phyloP scores from a whole-genome alignment of 2,329 filamentous ascomycete species.

The Diaporthe amygdali region DNA sequence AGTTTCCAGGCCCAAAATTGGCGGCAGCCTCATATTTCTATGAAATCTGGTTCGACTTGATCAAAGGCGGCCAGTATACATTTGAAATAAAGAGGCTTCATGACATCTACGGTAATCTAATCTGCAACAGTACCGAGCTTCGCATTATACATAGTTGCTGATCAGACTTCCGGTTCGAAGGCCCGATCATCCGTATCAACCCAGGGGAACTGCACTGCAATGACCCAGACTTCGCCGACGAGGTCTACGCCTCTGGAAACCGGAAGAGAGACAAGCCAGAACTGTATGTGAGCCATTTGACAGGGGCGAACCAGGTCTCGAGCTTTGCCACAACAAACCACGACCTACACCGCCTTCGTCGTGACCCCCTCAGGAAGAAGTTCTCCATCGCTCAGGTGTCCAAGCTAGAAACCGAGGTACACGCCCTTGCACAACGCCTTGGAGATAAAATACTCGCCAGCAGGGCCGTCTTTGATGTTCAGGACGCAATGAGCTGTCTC shows the following conservation, averaged over 20 bases:
- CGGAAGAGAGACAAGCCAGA: not conserved
- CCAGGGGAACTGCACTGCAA: not conserved
- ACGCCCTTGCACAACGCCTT: slow-evolving; percentile 21
- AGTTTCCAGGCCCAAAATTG: slow-evolving; percentile 43
- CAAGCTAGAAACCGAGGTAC: not conserved
- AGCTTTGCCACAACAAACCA: not conserved
- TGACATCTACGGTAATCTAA: slow-evolving; percentile 39
- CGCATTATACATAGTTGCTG: not conserved
- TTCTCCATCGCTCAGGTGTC: not conserved
- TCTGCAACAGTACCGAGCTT: not conserved
- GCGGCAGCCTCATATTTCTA: slow-evolving; percentile 42
- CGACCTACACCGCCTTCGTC: not conserved
- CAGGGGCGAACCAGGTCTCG: not conserved
- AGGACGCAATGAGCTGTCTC: slow-evolving; percentile 9
- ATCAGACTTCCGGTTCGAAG: not conserved
- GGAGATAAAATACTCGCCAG: slow-evolving; percentile 7
- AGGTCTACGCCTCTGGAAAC: not conserved
- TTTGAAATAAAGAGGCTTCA: slow-evolving; percentile 42
- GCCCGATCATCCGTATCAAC: not conserved
- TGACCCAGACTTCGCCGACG: not conserved
- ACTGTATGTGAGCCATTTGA: not conserved
- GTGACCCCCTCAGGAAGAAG: not conserved
- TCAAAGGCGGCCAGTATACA: slow-evolving; percentile 41
- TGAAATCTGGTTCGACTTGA: slow-evolving; percentile 44
- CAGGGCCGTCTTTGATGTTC: slow-evolving; percentile 7